Percentiles rank a stretch among this genome's conserved stretches.
These are phyloP conservation scores for Suhomyces yuchorum DNA, from an alignment of 1,139 yeast genomes.

Conservation along the genomic window DNA sequence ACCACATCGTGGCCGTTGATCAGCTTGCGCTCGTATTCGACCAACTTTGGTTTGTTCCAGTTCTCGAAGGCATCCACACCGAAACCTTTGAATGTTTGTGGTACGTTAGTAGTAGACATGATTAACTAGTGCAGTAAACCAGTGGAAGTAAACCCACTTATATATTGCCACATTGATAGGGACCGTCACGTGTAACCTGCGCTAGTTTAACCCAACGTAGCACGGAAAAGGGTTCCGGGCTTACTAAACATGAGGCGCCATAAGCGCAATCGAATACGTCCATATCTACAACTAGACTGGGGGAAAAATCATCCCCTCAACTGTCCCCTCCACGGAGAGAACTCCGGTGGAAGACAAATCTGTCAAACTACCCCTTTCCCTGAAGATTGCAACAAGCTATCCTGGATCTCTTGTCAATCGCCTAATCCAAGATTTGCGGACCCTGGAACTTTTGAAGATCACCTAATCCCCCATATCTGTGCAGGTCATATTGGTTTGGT, in stretches of 20 bases:
- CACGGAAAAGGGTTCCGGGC: not conserved
- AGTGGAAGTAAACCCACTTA: not conserved
- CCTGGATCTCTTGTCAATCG: too few species aligned
- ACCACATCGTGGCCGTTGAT: slow-evolving; percentile 37
- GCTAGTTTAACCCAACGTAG: slow-evolving; percentile 6
- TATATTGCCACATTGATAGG: not conserved
- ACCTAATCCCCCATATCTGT: not conserved
- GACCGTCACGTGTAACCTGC: slow-evolving; percentile 1
- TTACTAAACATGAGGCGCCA: not conserved
- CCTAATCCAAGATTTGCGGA: too few species aligned
- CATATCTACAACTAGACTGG: not conserved
- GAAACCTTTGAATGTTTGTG: slow-evolving; percentile 37
- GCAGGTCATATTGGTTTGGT: too few species aligned
- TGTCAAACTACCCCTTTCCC: too few species aligned
- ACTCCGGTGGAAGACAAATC: too few species aligned
- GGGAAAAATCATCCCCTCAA: too few species aligned
- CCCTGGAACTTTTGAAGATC: too few species aligned
- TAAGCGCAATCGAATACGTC: not conserved
- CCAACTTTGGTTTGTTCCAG: slow-evolving; percentile 38
- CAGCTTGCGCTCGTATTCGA: slow-evolving; percentile 31
- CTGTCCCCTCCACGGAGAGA: too few species aligned
- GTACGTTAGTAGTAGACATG: slow-evolving; percentile 16
- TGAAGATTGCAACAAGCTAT: too few species aligned
- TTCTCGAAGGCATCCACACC: slow-evolving; percentile 31
- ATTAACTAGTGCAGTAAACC: not conserved